phyloP scores from a whole-genome alignment of 2,329 filamentous ascomycete genomes.

The Lasiodiplodia citricola region DNA sequence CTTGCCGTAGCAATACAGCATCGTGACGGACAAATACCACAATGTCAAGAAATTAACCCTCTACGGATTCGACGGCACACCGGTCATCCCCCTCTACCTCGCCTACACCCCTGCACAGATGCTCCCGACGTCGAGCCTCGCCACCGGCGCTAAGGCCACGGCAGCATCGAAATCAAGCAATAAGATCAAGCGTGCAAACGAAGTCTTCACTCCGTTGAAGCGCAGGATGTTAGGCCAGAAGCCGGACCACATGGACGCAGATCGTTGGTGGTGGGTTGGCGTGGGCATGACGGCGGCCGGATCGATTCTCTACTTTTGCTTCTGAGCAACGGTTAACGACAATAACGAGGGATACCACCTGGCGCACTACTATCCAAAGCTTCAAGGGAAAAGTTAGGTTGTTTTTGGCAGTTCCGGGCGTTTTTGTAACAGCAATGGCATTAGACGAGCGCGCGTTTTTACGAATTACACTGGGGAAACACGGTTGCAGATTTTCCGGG shows the following conservation, averaged over 20 bases:
- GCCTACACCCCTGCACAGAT: constrained; percentile 68
- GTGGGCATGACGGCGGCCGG: constrained; percentile 55
- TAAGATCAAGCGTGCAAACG: constrained; percentile 40
- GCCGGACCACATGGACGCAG: constrained; percentile 46
- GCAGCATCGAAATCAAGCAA: constrained; percentile 45
- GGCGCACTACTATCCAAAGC: not conserved
- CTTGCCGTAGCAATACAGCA: constrained; percentile 47
- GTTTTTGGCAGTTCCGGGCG: not conserved
- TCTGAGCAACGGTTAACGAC: constrained; percentile 32
- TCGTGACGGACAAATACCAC: constrained; percentile 64
- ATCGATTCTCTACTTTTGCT: constrained; percentile 54
- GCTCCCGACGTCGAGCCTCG: constrained; percentile 70
- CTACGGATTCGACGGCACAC: constrained; percentile 66
- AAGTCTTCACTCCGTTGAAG: constrained; percentile 45
- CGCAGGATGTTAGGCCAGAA: constrained; percentile 45
- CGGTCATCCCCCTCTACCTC: constrained; percentile 71
- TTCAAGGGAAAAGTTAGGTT: not conserved
- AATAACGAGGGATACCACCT: constrained; percentile 15
- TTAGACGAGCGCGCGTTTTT: constrained; percentile 8
- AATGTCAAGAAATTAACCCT: constrained; percentile 68
- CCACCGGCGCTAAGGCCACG: constrained; percentile 41
- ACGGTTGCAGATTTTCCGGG: not conserved
- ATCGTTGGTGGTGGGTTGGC: constrained; percentile 58
- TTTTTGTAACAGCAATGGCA: not conserved
- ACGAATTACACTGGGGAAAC: not conserved